Evolutionary conservation across 2,329 filamentous ascomycete genomes (phyloP), one percentile per base, ranked within the genome.

Genomic region (Exophiala sp.): DNA sequence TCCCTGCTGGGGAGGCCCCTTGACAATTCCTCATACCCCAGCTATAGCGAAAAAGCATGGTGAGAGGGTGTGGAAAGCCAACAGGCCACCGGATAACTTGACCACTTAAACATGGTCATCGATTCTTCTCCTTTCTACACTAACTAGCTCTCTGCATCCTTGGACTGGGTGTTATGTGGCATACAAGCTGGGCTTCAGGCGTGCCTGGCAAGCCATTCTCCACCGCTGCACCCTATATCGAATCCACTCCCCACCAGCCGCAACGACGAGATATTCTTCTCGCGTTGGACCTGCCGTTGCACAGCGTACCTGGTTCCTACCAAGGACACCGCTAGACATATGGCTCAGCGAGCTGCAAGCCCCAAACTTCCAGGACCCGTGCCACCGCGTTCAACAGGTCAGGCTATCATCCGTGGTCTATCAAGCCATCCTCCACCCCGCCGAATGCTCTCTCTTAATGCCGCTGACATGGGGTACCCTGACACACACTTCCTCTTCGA

Each of bases 401-500:
- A 23, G 21, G 50, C 19, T 18, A 22, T 18, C 7, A n/a, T 35
- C 43, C 46, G 44, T 40, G 27, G 52, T 43, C 38, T 44, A 38
- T 14, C 53, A 56, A 42, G 46, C 29, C 43, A 43, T 35, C 21
- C 35, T 35, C 46, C 49, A 47, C 44, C 49, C 53, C 50, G 30
- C 44, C 50, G 40, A 41, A 50, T 37, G 42, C 38, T 52, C 49
- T 11, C 9, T 34, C 8, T 24, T 43, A 35, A 27, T 45, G 9
- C 29, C 37, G 19, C 42, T 47, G n/a, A 43, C 53, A 52, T 45
- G 53, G 53, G 49, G 32, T 50, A 40, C 53, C 50, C 53, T 56
- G 53, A 56, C 43, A 50, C 46, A 37, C 32, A 14, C 50, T 40
- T 49, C 16, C 38, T 50, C 39, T 38, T 53, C 43, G 27, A 34